phyloP scores from a whole-genome alignment of 345 rosid species.

The Erucastrum elatum region DNA sequence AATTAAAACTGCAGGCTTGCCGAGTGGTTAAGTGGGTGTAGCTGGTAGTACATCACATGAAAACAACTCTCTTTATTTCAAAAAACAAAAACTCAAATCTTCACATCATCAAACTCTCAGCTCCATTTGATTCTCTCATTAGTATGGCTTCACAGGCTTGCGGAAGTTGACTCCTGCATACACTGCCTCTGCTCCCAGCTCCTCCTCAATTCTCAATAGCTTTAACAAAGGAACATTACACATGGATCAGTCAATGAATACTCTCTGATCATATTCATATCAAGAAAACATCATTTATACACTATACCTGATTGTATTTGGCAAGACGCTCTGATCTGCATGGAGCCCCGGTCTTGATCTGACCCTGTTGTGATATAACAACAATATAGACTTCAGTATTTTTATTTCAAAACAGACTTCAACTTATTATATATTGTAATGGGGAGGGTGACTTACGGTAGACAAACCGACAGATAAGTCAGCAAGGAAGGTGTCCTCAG shows the following conservation, averaged over 20 bases:
- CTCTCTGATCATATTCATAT: background rate
- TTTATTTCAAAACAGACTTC: background rate
- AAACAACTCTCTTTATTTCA: background rate
- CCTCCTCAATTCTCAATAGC: conserved; percentile 88
- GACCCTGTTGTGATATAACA: conserved; percentile 54
- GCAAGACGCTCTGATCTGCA: conserved; percentile 99
- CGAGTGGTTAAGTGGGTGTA: background rate
- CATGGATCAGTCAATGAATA: background rate
- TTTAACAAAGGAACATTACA: conserved; percentile 14
- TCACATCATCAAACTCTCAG: background rate
- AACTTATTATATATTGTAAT: background rate
- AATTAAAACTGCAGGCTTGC: background rate
- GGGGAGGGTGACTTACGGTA: conserved; percentile 48
- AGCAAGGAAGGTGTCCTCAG: conserved; percentile 96
- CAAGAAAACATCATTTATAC: background rate
- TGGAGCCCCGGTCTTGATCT: conserved; percentile 97
- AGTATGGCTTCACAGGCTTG: conserved; percentile 74
- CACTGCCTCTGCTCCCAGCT: conserved; percentile 77
- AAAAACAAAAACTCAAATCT: background rate
- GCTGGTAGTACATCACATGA: background rate
- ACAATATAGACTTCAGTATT: background rate
- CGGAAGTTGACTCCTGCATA: conserved; percentile 85
- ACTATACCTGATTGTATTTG: conserved; percentile 82
- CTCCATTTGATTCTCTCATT: conserved; percentile 24
- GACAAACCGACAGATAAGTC: conserved; percentile 94